Base-by-base conservation (phyloP, 1,139 yeast genomes). In the Candida tetrigidarum region DNA sequence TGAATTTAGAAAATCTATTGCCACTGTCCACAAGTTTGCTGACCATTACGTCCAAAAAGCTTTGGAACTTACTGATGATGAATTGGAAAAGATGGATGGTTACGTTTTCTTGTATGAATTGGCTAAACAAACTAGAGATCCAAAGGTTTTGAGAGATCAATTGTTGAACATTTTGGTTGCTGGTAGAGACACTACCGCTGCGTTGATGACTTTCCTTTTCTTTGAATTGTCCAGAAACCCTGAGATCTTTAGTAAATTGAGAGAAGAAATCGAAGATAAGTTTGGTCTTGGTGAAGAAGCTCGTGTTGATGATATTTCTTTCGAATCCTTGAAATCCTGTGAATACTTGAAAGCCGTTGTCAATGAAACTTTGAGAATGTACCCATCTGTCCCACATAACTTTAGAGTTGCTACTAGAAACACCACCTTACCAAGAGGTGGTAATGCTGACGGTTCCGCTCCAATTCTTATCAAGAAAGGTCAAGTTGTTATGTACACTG, bases 161-260 rank as follows among this genome's bases (percentile, higher is more conserved):
- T 66, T 76, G 34, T 61, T 79, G 52, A 78, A 77, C 52, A 74
- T 79, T 50, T 61, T 79, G 47, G 62, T 78, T 22, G 83, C 84
- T 19, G 83, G 82, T 16, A 67, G 84, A 56, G 83, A 79, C 56
- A 80, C 84, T 37, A 80, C 84, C 14, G 84, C 84, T 1, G 76
- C 80, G 4, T 63, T 78, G 36, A 68, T 80, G 44, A 71, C 80
- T 3, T 79, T 75, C 58, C 52, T 67, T 10, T 62, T 78, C 40
- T 75, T 64, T 50, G 76, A 76, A 52, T 64, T 78, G 42, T 71
- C 78, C 2, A 62, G 75, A 44, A 66, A 75, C 51, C 78, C 76
- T 8, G 57, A 60, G 3, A 61, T 75, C 7, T 76, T 64, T 59
- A 47, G 52, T 5, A 67, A 64, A 49, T 66, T 79, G 49, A 67